These are phyloP conservation scores for Uncinocarpus reesii DNA, from an alignment of 2,329 filamentous ascomycete genomes.

Conservation along the genomic window DNA sequence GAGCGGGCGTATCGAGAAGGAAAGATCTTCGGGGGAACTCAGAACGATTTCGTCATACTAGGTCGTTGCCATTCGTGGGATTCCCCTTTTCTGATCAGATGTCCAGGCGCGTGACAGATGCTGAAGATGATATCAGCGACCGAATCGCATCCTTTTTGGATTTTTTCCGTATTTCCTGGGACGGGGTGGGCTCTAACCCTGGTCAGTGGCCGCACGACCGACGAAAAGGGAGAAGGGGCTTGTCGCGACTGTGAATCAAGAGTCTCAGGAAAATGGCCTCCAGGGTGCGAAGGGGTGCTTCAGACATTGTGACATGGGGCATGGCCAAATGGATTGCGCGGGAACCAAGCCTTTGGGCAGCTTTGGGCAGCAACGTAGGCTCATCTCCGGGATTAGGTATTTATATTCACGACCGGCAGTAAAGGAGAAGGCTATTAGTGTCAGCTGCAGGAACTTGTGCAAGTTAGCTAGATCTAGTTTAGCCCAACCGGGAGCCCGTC, in stretches of 20 bases:
- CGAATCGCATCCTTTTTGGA: neutral
- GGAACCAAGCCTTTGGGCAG: constrained; percentile 13
- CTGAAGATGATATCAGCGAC: constrained; percentile 2
- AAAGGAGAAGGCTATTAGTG: neutral
- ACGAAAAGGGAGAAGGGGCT: constrained; percentile 1
- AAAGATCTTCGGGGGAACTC: constrained; percentile 2
- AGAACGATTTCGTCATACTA: constrained; percentile 2
- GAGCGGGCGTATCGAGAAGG: neutral
- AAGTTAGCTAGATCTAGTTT: neutral
- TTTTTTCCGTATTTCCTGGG: constrained; percentile 1
- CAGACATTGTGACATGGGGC: constrained; percentile 1
- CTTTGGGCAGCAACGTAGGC: neutral
- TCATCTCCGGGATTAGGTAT: constrained; percentile 3
- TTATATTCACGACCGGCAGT: neutral
- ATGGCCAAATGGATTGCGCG: constrained; percentile 11
- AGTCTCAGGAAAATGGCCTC: constrained; percentile 5
- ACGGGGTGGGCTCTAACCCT: constrained; percentile 1
- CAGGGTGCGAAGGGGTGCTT: constrained; percentile 8
- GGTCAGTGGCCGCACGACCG: neutral
- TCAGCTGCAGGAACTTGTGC: constrained; percentile 11
- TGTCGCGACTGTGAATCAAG: constrained; percentile 6
- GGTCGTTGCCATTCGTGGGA: neutral
- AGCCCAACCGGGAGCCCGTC: neutral
- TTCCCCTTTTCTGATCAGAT: constrained; percentile 2
- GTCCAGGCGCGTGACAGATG: constrained; percentile 3